Base-by-base conservation (phyloP, 2,329 filamentous ascomycete species). In the Calonectria pauciramosa region DNA sequence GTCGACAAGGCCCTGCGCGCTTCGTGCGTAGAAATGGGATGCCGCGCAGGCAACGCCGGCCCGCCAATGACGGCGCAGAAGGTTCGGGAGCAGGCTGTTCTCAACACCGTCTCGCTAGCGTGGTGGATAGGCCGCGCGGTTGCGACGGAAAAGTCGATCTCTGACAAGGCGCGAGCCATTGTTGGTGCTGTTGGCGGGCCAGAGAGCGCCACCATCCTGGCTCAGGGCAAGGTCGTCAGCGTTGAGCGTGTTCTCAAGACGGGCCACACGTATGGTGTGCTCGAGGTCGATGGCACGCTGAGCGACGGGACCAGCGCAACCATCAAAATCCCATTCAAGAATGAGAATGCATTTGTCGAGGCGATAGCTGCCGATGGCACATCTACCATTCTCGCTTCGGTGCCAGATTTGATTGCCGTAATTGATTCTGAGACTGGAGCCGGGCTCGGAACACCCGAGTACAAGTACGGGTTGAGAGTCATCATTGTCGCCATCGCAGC, bases 281-380 rank as follows among this genome's bases (percentile, higher is more conserved):
- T 83, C 81, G 86, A 66, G 80, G 86, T 82, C 81, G 84, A 69
- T 84, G 86, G 75, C 83, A 85, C 69, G 80, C 84, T 75, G 70
- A 76, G 34, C 13, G 80, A 70, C 10, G 60, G 70, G 76, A 63
- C 75, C 82, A 71, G 34, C 81, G 83, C 16, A 38, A 59, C 5
- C 68, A 80, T 90, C 70, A 88, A 85, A 69, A 88, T 91, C 41
- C 89, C 89, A 0, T 91, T 91, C 84, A 90, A 90, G 83, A 91
- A 91, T 78, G 89, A 91, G 76, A 91, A 90, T 77, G 88, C 90
- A 38, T 87, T 86, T 59, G 89, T 87, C 1, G 63, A 77, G 36
- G 79, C 76, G 11, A 76, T 74, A 4, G 69, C 52, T 0, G 72
- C 73, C 0, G 75, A 76, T 26, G 81, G 76, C 0, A 72, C 72